phyloP scores from a whole-genome alignment of 768 basidiomycete species.

The Ramaria sp. region DNA sequence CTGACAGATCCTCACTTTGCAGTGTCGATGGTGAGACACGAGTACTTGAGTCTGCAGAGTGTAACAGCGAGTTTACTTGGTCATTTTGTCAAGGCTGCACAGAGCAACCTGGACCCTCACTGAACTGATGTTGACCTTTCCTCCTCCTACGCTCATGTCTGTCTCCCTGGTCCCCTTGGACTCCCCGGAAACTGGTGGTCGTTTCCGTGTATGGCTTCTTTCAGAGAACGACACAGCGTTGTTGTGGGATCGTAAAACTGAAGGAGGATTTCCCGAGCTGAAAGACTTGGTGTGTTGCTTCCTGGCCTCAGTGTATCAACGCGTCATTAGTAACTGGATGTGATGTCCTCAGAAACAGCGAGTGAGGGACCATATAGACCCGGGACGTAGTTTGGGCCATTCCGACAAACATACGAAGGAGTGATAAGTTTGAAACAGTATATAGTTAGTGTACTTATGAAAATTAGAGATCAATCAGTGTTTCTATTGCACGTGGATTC shows the following conservation, averaged over 20 bases:
- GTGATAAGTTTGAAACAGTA: background rate
- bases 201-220: constrained; percentile 84
- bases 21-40: constrained; percentile 73
- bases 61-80: background rate
- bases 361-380: constrained; percentile 74
- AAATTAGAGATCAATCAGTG: background rate
- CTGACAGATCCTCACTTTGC: constrained; percentile 1
- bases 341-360: constrained; percentile 63
- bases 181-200: constrained; percentile 73
- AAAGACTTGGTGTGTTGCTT: constrained; percentile 56
- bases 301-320: background rate
- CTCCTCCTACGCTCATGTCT: constrained; percentile 56
- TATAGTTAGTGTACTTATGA: background rate
- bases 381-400: constrained; percentile 76
- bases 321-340: constrained; percentile 1
- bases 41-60: background rate
- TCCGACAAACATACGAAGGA: constrained; percentile 47
- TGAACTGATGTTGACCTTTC: constrained; percentile 85
- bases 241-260: constrained; percentile 84
- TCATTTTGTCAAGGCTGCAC: constrained; percentile 54
- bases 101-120: constrained; percentile 92
- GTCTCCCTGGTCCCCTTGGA: constrained; percentile 69
- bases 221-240: constrained; percentile 25
- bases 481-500: too few species aligned
- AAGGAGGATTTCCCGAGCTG: constrained; percentile 88